Evolutionary conservation across 495 filamentous ascomycete genomes (phyloP).

Genomic region (Massariosphaeria phaeospora): DNA sequence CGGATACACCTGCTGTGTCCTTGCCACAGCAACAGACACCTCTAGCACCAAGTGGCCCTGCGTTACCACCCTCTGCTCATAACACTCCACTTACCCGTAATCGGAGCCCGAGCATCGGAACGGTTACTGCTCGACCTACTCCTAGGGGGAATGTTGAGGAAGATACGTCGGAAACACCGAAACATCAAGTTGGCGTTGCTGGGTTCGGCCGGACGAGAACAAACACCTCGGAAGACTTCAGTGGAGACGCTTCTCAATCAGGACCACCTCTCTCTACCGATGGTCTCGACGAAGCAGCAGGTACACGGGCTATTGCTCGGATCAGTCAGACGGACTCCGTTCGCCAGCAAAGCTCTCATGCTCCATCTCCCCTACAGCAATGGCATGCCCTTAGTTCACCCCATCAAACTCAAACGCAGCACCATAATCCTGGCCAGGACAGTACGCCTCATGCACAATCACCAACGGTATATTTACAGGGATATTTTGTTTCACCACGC

Average conservation of each 20-base stretch:
- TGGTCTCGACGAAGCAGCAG: constrained; percentile 1
- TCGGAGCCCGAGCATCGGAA: too few species aligned
- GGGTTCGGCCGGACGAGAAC: constrained; percentile 7
- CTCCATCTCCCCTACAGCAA: constrained; percentile 15
- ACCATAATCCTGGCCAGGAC: background rate
- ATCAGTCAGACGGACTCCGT: background rate
- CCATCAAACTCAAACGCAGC: background rate
- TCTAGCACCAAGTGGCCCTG: background rate
- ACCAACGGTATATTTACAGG: constrained; percentile 4
- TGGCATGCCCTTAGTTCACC: constrained; percentile 4
- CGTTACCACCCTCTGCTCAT: background rate
- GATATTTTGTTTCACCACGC: constrained; percentile 4
- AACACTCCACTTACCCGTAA: constrained; percentile 4
- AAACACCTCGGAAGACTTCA: constrained; percentile 16
- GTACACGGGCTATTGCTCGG: background rate
- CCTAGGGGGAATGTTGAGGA: constrained; percentile 9
- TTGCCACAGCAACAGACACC: background rate
- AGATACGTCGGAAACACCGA: constrained; percentile 10
- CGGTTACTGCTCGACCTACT: background rate
- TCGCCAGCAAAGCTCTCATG: constrained; percentile 5
- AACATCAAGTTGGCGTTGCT: constrained; percentile 12
- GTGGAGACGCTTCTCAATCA: background rate
- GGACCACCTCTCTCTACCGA: constrained; percentile 1
- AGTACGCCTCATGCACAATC: background rate
- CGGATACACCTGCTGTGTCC: background rate